Evolutionary conservation across 2,329 filamentous ascomycete genomes (phyloP), one percentile per base, ranked within the genome.

Genomic region (Arthrobotrys conoides): DNA sequence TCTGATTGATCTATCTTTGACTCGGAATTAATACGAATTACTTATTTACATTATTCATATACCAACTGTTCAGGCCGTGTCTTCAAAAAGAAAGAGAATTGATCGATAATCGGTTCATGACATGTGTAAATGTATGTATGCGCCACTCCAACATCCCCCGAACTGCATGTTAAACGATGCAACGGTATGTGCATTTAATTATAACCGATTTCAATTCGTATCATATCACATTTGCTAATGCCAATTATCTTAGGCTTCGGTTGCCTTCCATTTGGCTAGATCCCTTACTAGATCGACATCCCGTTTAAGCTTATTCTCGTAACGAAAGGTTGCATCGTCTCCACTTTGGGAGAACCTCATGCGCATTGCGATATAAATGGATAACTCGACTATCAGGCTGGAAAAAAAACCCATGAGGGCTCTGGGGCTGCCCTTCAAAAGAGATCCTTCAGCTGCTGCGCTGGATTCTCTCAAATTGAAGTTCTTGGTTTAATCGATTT

Each of bases 291-390:
- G 66, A 76, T 66, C 59, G 55, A 64, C 36, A 24, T 59, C 33
- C 38, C 44, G 48, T 59, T 63, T 44, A 72, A 63, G 59, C 59
- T 66, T 72, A 72, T 49, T 48, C 66, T 76, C 59, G 66, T 55
- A 59, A 76, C 71, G 61, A 67, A 67, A 76, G 30, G 72, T 76
- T 76, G 67, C 72, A 76, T 76, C 51, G 72, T 71, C 72, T 71
- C 72, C 66, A 70, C 72, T 66, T 68, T 66, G 49, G 57, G 57
- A 55, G 22, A 68, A 41, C 57, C 57, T 61, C 57, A 61, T 61
- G 57, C 55, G 55, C 55, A 61, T 6, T 41, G 55, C 57, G 57
- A 61, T 61, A 61, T 61, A 61, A 61, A 61, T 27, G 57, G 57
- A 44, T 5, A n/a, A n/a, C n/a, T n/a, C n/a, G n/a, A n/a, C n/a